Conservation (phyloP, 352 stramenopile genomes). For the Phytopythium aichiense region DNA sequence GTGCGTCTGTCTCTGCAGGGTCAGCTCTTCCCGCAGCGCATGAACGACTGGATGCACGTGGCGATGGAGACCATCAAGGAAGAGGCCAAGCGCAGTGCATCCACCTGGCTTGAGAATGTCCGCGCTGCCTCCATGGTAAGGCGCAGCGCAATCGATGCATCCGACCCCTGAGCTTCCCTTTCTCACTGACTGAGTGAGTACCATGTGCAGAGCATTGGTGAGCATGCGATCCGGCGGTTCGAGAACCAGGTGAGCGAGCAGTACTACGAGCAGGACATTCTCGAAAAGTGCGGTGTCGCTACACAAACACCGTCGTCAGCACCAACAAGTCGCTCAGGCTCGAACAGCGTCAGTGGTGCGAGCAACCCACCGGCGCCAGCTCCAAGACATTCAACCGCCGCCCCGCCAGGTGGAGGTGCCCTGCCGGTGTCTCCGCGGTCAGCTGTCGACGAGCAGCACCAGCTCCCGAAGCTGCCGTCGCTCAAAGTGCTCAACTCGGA, state of each 20-base stretch:
- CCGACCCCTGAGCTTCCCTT: background rate
- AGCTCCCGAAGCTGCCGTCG: conserved; percentile 39
- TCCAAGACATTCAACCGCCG: conserved; percentile 1
- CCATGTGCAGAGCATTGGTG: conserved; percentile 39
- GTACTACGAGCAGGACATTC: conserved; percentile 71
- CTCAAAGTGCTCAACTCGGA: conserved; percentile 73
- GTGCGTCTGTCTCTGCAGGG: conserved; percentile 24
- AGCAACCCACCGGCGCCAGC: background rate
- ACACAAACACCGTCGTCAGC: conserved; percentile 3
- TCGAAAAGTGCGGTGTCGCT: conserved; percentile 57
- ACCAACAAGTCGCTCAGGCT: background rate
- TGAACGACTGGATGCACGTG: conserved; percentile 77
- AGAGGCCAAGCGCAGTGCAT: conserved; percentile 58
- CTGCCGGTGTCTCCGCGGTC: conserved; percentile 1
- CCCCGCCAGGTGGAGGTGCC: no score
- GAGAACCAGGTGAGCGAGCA: conserved; percentile 77
- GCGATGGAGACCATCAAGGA: conserved; percentile 73
- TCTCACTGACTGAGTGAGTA: background rate
- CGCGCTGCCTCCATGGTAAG: conserved; percentile 49
- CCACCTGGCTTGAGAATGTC: conserved; percentile 70
- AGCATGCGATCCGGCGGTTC: conserved; percentile 60
- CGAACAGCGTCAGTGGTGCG: background rate
- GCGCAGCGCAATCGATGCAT: background rate
- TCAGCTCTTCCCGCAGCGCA: conserved; percentile 69
- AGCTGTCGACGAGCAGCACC: conserved; percentile 4